phyloP scores from a whole-genome alignment of 176 grass and related monocot genomes.

The Lolium multiflorum region DNA sequence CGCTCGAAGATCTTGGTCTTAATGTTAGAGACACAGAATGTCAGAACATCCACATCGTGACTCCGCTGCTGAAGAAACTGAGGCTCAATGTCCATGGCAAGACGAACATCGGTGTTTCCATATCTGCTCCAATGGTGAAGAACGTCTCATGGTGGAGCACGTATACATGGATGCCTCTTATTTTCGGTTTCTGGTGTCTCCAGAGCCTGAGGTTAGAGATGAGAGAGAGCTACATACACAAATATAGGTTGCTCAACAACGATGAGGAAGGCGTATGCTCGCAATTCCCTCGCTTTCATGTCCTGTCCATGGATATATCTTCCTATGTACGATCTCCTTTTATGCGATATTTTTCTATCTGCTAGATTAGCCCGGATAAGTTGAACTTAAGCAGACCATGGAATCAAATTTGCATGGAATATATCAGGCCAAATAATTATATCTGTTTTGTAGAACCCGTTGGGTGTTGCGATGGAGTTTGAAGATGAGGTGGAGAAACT shows the following conservation, averaged over 20 bases:
- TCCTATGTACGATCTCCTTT: neutral
- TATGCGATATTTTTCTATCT: neutral
- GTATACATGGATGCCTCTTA: neutral
- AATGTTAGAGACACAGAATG: neutral
- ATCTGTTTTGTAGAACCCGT: neutral
- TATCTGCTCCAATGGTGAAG: neutral
- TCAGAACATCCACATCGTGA: neutral
- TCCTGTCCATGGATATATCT: neutral
- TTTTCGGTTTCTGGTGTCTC: neutral
- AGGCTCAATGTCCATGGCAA: neutral
- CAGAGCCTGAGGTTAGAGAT: neutral
- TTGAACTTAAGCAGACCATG: neutral
- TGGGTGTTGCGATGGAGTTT: neutral
- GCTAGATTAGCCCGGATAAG: neutral
- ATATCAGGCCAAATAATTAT: neutral
- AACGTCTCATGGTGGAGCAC: neutral
- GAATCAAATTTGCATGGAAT: neutral
- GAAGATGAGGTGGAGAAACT: neutral
- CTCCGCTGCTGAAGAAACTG: neutral
- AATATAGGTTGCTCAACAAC: neutral
- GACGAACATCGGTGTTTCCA: neutral
- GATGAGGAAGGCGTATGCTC: neutral
- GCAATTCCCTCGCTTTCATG: neutral
- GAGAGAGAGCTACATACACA: neutral
- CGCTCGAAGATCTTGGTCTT: neutral